phyloP scores from a whole-genome alignment of 768 basidiomycete species.

The Pisolithus orientalis region DNA sequence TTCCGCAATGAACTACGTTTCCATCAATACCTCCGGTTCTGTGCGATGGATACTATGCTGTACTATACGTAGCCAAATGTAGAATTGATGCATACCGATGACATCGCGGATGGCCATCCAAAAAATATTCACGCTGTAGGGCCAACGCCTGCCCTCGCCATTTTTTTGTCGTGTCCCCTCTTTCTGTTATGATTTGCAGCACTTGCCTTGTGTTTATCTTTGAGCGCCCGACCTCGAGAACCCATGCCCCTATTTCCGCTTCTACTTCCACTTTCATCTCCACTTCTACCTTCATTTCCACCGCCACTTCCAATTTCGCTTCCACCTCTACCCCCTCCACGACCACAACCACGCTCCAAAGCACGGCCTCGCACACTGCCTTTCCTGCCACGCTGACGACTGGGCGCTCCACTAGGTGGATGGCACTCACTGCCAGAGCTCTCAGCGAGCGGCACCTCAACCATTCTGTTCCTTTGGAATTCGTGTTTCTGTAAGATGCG shows the following conservation, averaged over 20 bases:
- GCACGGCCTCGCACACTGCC: conserved; percentile 10
- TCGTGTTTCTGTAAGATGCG: conserved; percentile 71
- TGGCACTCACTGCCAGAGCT: conserved; percentile 9
- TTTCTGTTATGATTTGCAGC: conserved; percentile 70
- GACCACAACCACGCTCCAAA: conserved; percentile 17
- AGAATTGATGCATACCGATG: not conserved
- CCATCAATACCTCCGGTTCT: not conserved
- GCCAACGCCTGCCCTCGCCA: conserved; percentile 56
- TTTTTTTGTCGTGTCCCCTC: conserved; percentile 85
- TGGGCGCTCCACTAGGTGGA: not conserved
- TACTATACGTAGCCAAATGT: not conserved
- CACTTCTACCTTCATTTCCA: conserved; percentile 23
- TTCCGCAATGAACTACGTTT: conserved; percentile 20
- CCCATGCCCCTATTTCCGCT: conserved; percentile 33
- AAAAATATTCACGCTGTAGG: conserved; percentile 16
- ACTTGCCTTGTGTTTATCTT: conserved; percentile 73
- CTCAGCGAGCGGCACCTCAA: conserved; percentile 2
- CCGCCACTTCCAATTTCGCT: conserved; percentile 34
- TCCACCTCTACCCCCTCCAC: conserved; percentile 37
- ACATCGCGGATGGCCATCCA: not conserved
- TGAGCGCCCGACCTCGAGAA: conserved; percentile 59
- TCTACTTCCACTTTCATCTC: conserved; percentile 14
- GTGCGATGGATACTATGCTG: not conserved
- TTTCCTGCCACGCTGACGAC: not conserved
- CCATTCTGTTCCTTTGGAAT: conserved; percentile 56